Base-by-base conservation (phyloP, 352 stramenopile species). In the Phytophthora vignae region DNA sequence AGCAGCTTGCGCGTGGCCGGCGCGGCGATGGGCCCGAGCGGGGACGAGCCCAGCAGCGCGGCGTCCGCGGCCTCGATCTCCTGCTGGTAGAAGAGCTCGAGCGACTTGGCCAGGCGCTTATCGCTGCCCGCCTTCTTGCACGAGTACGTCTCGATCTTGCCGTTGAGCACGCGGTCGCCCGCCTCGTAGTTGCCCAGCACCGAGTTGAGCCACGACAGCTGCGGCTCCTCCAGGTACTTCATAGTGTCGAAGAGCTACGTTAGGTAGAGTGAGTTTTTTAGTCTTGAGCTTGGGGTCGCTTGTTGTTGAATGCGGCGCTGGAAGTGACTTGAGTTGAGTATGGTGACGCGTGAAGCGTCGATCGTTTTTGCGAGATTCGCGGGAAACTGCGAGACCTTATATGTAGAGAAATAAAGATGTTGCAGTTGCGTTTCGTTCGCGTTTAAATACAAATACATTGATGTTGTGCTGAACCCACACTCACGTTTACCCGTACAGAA, bases 211-310 rank as follows among this genome's bases (percentile, higher is more conserved):
- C 91, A 96, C 42, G 89, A 90, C 40, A 98, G 83, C 57, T 91
- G 82, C 60, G 90, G 90, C 67, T 98, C 93, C 69, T 98, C 93
- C 15, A 98, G 82, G 81, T 97, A 98, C 84, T 98, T 98, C 93
- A 98, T 98, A 58, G 10, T 22, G 15, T 33, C 29, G 29, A 33
- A 33, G 29, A 33, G 29, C 29, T 33, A 33, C 29, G 29, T 10
- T 10, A 8, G 5, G 29, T 33, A 33, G 25, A 29, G 25, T 29
- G 25, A 29, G 25, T 29, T 29, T 29, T 29, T 33, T 44, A 48
- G 14, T 40, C 48, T 29, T 55, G 10, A 11, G n/a, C 9, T 64
- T 25, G 25, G 25, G 11, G 33, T 33, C 53, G 58, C 33, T 48
- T 65, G 49, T 71, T 67, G 48, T 57, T 14, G 54, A 64, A 62